Evolutionary conservation across 805 yeast genomes (phyloP).

Genomic region (Candida berthetii): DNA sequence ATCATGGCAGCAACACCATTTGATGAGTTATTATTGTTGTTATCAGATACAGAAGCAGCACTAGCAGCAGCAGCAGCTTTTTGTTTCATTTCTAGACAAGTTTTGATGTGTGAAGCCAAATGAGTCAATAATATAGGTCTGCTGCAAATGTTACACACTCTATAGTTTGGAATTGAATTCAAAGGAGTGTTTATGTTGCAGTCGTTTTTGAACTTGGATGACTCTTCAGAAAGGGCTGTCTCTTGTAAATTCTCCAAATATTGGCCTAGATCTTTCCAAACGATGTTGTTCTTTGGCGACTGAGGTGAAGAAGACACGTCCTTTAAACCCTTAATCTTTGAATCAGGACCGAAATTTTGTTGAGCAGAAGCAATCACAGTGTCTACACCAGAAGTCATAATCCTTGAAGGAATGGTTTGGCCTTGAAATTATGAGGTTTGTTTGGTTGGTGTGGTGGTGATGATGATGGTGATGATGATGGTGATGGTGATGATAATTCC

Average conservation of each 20-base stretch:
- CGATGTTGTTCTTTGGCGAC: slow-evolving; percentile 8
- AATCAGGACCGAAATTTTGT: slow-evolving; percentile 19
- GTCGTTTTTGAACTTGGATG: slow-evolving; percentile 14
- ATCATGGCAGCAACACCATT: background rate
- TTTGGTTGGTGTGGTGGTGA: no score
- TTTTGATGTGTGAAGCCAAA: slow-evolving; percentile 31
- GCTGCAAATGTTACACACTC: slow-evolving; percentile 41
- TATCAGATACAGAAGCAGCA: slow-evolving; percentile 1
- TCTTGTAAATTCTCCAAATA: slow-evolving; percentile 21
- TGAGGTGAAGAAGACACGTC: background rate
- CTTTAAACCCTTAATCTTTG: slow-evolving; percentile 19
- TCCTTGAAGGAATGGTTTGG: background rate
- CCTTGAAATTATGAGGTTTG: no score
- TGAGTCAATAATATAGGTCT: slow-evolving; percentile 34
- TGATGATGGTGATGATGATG: no score
- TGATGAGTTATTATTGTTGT: no score
- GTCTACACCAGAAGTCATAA: slow-evolving; percentile 19
- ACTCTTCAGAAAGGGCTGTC: background rate
- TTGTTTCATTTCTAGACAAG: slow-evolving; percentile 29
- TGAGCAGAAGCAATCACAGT: slow-evolving; percentile 8
- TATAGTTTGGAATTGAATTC: slow-evolving; percentile 30
- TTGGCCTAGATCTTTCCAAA: slow-evolving; percentile 27
- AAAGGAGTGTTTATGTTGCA: slow-evolving; percentile 26
- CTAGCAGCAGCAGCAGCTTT: slow-evolving; percentile 3
- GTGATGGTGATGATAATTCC: no score